Base-by-base conservation (phyloP, 2,329 filamentous ascomycete species). In the Coleophoma cylindrospora region DNA sequence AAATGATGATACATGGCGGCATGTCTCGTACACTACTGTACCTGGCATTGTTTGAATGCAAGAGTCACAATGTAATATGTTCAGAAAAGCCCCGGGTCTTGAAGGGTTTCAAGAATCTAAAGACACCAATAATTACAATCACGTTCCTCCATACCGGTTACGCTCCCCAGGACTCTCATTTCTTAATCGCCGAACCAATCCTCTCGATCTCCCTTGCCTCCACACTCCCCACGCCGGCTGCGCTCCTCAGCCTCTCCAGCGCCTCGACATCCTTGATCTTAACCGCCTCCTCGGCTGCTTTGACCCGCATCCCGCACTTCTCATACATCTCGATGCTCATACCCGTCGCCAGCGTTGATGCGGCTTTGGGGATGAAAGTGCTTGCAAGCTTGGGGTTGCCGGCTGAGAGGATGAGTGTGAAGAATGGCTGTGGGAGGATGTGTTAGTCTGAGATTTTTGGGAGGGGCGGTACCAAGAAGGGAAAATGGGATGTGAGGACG, bases 321-420 rank as follows among this genome's bases (percentile, higher is more conserved):
- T 95, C 84, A 79, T 91, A 99, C 92, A 99, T 96, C 58, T 86
- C 81, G 49, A 96, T 85, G 3, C 85, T 75, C 60, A 91, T 87
- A 3, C 81, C 77, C 1, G 80, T 74, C 41, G 84, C 78, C 43
- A 95, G 66, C 21, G 47, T 48, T 5, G 49, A 76, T 75, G 14
- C 84, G 86, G 72, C 91, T 69, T 97, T 97, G 3, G 89, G 84
- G 47, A 97, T 83, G 68, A 96, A 97, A 5, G 82, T 68, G 1
- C 86, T 81, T 1, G 94, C 94, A 14, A 96, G 76, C 54, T 91
- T 87, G 5, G 89, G 86, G 64, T 97, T 97, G 43, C 94, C 94
- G 1, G 94, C 94, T 43, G 87, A 84, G 1, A 97, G 74, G 27
- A 89, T 83, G 61, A 95, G 86, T 64, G 94, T 95, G 74, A 89